Evolutionary conservation across 1,139 yeast species (phyloP).

Genomic region (Hansenula lynferdii): DNA sequence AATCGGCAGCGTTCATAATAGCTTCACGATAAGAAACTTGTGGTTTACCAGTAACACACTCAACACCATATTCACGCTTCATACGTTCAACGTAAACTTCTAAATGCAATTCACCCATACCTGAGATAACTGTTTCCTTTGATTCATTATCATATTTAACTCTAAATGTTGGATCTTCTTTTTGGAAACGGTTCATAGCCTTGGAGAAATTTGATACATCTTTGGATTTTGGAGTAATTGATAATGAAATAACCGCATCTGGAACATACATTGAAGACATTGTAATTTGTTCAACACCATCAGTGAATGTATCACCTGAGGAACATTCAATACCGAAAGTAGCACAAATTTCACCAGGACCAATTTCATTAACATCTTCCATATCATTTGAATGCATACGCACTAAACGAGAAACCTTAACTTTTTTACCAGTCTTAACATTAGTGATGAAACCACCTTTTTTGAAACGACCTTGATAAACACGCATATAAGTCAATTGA

Average conservation of each 20-base stretch:
- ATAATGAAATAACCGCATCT: conserved; percentile 93
- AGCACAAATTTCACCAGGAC: conserved; percentile 99
- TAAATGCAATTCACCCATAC: conserved; percentile 98
- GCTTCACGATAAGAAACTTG: conserved; percentile 98
- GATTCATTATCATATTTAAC: conserved; percentile 88
- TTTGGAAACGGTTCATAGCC: conserved; percentile 95
- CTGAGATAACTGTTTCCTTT: conserved; percentile 95
- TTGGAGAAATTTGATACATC: conserved; percentile 90
- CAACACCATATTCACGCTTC: conserved; percentile 95
- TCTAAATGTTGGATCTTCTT: conserved; percentile 97
- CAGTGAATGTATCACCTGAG: conserved; percentile 98
- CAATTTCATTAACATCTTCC: conserved; percentile 96
- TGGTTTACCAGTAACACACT: conserved; percentile 94
- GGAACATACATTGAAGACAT: conserved; percentile 99
- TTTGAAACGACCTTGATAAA: conserved; percentile 90
- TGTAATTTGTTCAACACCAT: conserved; percentile 70
- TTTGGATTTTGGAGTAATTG: conserved; percentile 83
- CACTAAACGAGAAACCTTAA: conserved; percentile 91
- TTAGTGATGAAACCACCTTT: conserved; percentile 89
- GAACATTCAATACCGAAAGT: conserved; percentile 99
- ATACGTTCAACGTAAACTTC: conserved; percentile 98
- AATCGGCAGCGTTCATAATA: conserved; percentile 64
- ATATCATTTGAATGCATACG: conserved; percentile 99
- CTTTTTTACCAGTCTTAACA: conserved; percentile 88
- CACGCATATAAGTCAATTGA: conserved; percentile 93